Percentiles rank a stretch among this genome's conserved stretches.
Evolutionary conservation across 2,329 filamentous ascomycete species (phyloP).

Genomic region (Daldinia sp.): DNA sequence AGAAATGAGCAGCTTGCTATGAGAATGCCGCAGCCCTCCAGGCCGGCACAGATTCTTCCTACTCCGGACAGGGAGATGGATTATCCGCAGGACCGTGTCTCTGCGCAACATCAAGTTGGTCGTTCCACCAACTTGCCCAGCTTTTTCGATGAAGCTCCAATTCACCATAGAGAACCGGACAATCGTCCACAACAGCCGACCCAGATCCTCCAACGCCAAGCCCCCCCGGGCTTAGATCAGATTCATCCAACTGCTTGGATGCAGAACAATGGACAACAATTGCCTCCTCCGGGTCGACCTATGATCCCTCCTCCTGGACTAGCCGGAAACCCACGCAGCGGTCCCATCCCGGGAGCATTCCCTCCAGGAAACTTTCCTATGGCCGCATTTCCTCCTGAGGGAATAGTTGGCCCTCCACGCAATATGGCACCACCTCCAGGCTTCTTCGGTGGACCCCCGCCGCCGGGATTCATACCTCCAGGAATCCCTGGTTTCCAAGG

Average conservation of each 20-base stretch:
- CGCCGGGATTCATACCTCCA: slow-evolving; percentile 65
- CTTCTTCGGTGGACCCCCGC: slow-evolving; percentile 62
- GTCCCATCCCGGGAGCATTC: slow-evolving; percentile 70
- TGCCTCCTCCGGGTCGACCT: slow-evolving; percentile 61
- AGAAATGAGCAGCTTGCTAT: slow-evolving; percentile 66
- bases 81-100: slow-evolving; percentile 57
- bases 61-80: slow-evolving; percentile 64
- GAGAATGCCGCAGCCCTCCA: slow-evolving; percentile 65
- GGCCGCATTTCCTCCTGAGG: slow-evolving; percentile 63
- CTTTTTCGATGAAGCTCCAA: slow-evolving; percentile 65
- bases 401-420: slow-evolving; percentile 59
- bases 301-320: slow-evolving; percentile 74
- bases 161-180: slow-evolving; percentile 63
- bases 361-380: slow-evolving; percentile 70
- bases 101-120: slow-evolving; percentile 52
- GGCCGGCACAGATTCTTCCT: slow-evolving; percentile 61
- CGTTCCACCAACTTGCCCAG: slow-evolving; percentile 58
- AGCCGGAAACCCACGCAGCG: slow-evolving; percentile 57
- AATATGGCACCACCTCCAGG: slow-evolving; percentile 68
- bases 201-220: slow-evolving; percentile 74
- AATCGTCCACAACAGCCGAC: slow-evolving; percentile 66
- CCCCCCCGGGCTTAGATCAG: slow-evolving; percentile 70
- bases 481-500: slow-evolving; percentile 69
- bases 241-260: slow-evolving; percentile 68
- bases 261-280: slow-evolving; percentile 57